phyloP scores from a whole-genome alignment of 495 filamentous ascomycete species.

The Poronia punctata region DNA sequence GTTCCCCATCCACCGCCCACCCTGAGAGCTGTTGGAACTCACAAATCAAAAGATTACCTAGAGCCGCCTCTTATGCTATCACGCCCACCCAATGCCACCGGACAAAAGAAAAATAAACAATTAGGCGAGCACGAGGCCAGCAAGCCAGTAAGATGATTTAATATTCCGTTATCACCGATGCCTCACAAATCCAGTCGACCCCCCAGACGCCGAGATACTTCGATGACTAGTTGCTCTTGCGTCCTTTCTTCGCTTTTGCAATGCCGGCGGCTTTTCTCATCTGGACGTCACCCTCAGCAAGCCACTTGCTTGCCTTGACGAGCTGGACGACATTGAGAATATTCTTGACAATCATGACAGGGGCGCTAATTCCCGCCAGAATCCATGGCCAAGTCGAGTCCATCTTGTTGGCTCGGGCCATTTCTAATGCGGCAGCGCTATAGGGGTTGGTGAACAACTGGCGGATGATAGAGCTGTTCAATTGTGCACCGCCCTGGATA shows the following conservation, averaged over 20 bases:
- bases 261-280: constrained; percentile 46
- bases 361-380: constrained; percentile 70
- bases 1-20: no score
- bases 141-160: not conserved
- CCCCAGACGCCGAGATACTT: not conserved
- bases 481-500: constrained; percentile 58
- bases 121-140: not conserved
- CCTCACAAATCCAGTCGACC: not conserved
- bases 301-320: constrained; percentile 85
- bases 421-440: constrained; percentile 83
- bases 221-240: constrained; percentile 12
- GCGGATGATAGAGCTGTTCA: constrained; percentile 52
- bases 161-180: not conserved
- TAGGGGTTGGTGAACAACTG: constrained; percentile 76
- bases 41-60: no score
- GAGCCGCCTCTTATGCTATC: constrained; percentile 12
- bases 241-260: constrained; percentile 36
- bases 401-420: constrained; percentile 92
- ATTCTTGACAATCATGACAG: constrained; percentile 87
- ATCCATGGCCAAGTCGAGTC: constrained; percentile 71
- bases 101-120: constrained; percentile 1
- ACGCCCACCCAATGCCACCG: constrained; percentile 12
- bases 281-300: constrained; percentile 77
- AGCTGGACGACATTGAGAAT: constrained; percentile 90
- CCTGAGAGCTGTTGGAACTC: no score